Evolutionary conservation across 208 protist genomes (phyloP), one percentile per base, ranked within the genome.

Genomic region (Trypanosoma theileri): DNA sequence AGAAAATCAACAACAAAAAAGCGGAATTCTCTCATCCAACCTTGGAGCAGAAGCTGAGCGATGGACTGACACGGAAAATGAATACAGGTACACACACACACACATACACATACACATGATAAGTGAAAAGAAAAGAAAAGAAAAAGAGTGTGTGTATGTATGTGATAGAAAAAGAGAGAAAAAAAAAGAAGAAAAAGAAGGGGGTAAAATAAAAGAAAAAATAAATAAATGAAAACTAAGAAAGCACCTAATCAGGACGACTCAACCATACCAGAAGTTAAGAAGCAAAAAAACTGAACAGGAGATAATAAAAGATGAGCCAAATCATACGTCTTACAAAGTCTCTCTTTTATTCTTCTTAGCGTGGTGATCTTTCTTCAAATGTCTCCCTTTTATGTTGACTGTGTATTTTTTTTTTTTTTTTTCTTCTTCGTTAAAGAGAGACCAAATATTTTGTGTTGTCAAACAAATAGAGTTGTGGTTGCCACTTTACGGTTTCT

Each of bases 121-220:
- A n/a, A n/a, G n/a, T n/a, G 9, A 45, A 45, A 45, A 45, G 12
- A 45, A 45, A 45, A 45, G 12, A 45, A 45, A 45, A 45, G 12
- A 45, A 45, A 45, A 45, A 45, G 12, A 45, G 12, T 12, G 3
- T 48, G 10, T 11, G 10, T 48, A 3, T 48, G 3, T 48, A 3
- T 3, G 16, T 48, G 10, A 48, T 1, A 48, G 16, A 17, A 31
- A 6, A n/a, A 70, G 35, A 66, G 44, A 69, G 19, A 56, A 55
- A 53, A 28, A 45, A 9, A 42, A 59, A 24, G 31, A 1, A 21
- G 0, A 22, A 42, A 55, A 62, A 35, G 66, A 53, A 50, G 46
- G 28, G n/a, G n/a, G n/a, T n/a, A n/a, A 42, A 50, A 41, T 24
- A 46, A 62, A 11, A 64, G 60, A 58, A 71, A 11, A 59, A 44